A percentile compares a stretch with the other conserved stretches of the same genome.
phyloP scores from a whole-genome alignment of 352 stramenopile species.

The Globisporangium parvum region DNA sequence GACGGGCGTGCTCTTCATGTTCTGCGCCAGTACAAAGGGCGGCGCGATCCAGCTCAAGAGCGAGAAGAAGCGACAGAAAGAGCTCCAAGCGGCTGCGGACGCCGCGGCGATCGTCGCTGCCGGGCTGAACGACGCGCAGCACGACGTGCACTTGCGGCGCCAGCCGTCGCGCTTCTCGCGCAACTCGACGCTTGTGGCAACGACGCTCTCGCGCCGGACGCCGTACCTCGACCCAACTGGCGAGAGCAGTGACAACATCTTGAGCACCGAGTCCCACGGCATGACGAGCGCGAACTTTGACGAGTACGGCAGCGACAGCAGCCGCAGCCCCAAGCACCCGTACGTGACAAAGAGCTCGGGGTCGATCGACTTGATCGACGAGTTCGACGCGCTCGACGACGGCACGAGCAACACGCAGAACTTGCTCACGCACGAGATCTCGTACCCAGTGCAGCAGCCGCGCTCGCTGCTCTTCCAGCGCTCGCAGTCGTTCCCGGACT shows the following conservation, averaged over 20 bases:
- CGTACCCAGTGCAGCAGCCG: constrained; percentile 42
- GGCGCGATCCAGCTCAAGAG: constrained; percentile 83
- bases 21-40: constrained; percentile 74
- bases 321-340: constrained; percentile 12
- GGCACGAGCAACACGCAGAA: constrained; percentile 21
- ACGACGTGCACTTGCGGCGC: constrained; percentile 23
- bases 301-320: constrained; percentile 8
- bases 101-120: constrained; percentile 17
- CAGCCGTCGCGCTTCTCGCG: constrained; percentile 60
- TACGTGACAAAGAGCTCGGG: constrained; percentile 27
- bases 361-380: constrained; percentile 47
- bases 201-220: constrained; percentile 3
- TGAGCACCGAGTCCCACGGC: not conserved
- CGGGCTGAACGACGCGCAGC: constrained; percentile 16
- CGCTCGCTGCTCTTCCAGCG: constrained; percentile 68
- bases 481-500: constrained; percentile 67
- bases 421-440: constrained; percentile 39
- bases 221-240: constrained; percentile 9
- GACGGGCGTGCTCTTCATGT: constrained; percentile 63
- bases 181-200: constrained; percentile 1
- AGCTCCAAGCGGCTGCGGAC: constrained; percentile 18
- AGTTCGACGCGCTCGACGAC: constrained; percentile 35
- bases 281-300: constrained; percentile 21
- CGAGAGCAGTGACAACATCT: constrained; percentile 4
- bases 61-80: constrained; percentile 70